Conservation (phyloP, 2,329 filamentous ascomycete species). For the Trichoderma koningiopsis region DNA sequence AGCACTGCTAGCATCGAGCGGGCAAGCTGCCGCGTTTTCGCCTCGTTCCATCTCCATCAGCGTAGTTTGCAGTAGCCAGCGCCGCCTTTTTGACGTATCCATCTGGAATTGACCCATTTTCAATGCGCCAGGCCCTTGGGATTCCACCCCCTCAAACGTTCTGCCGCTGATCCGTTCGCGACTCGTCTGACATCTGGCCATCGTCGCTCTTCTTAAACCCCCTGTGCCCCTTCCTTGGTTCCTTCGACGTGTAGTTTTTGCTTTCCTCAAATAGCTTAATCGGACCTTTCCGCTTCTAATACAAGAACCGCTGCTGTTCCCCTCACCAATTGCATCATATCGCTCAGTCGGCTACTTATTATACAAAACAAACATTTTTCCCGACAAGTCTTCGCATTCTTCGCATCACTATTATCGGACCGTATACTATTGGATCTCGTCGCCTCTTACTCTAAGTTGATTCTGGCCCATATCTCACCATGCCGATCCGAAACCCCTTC, state of each 20-base stretch:
- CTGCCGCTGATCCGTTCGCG: slow-evolving; percentile 15
- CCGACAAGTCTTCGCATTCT: neutral
- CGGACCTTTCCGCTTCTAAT: neutral
- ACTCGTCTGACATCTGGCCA: slow-evolving; percentile 22
- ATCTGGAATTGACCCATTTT: neutral
- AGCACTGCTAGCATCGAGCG: neutral
- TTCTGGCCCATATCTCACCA: slow-evolving; percentile 35
- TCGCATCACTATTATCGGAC: neutral
- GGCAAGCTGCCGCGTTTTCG: neutral
- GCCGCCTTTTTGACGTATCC: no score
- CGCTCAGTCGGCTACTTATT: neutral
- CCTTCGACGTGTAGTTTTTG: neutral
- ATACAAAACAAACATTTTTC: slow-evolving; percentile 4
- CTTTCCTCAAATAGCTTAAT: slow-evolving; percentile 11
- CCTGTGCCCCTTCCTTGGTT: slow-evolving; percentile 14
- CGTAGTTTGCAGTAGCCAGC: neutral
- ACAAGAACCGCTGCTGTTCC: neutral
- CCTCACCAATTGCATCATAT: slow-evolving; percentile 7
- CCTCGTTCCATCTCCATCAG: slow-evolving; percentile 9
- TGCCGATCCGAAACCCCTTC: slow-evolving; percentile 76
- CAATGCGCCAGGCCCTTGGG: neutral
- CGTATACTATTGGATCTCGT: neutral
- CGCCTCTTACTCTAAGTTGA: neutral
- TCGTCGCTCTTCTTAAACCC: slow-evolving; percentile 1
- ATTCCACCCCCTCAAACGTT: neutral